Evolutionary conservation across 768 basidiomycete species (phyloP), one percentile per base, ranked within the genome.

Genomic region (Mycena alexandri): DNA sequence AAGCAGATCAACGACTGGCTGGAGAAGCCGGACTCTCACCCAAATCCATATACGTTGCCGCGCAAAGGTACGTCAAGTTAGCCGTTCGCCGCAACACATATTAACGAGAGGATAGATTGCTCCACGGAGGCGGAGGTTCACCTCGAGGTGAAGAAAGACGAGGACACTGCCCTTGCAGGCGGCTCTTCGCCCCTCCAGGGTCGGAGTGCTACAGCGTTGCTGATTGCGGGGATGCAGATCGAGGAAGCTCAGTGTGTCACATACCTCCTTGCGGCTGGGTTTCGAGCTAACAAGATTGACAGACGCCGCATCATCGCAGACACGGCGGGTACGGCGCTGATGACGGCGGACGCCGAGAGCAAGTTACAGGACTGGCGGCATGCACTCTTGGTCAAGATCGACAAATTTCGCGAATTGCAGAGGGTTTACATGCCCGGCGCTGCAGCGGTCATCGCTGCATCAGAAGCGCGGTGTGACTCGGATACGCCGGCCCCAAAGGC

Each of bases 221-320:
- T 71, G 13, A 43, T 57, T 0, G 46, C 66, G 10, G 69, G 69
- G 0, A 14, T 71, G 1, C 66, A 71, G 41, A 19, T 71, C 3
- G 70, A 71, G 36, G 67, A 68, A 10, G 33, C 57, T 3, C 70
- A 68, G 70, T 71, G 34, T 6, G 70, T 65, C 19, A 14, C 2
- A 12, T 4, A 8, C 5, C n/a, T n/a, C 16, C 13, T 19, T 5
- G 7, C 34, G 44, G 38, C 0, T 21, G 21, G 6, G 14, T 25
- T 47, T 3, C 3, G 6, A 3, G 29, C 29, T 29, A 6, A 29
- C 29, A 6, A 29, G 6, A 29, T 29, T n/a, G 6, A 29, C 29
- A 61, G 62, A 22, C 52, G 56, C 2, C 41, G 62, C 19, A 38
- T 68, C 34, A 5, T 29, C 17, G 33, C 56, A 16, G 57, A 71